These are phyloP conservation scores for Sphaerulina musiva DNA, from an alignment of 2,329 filamentous ascomycete genomes.

Conservation along the genomic window DNA sequence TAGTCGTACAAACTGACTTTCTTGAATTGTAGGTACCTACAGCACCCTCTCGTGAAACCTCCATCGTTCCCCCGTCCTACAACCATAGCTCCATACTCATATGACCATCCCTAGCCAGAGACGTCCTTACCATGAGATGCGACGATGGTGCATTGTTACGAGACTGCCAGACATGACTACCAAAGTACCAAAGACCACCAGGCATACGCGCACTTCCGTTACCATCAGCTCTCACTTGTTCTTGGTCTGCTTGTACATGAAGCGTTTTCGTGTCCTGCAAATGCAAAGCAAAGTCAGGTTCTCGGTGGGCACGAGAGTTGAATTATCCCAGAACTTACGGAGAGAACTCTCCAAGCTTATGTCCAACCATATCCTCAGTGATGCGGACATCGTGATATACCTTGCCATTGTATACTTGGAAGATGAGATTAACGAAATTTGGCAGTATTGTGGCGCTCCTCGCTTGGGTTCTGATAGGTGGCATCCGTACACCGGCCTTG, in stretches of 20 bases:
- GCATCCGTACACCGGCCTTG: conserved; percentile 56
- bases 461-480: conserved; percentile 77
- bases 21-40: neutral
- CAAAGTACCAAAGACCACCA: neutral
- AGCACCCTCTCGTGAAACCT: neutral
- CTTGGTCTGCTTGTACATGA: conserved; percentile 64
- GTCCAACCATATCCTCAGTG: conserved; percentile 93
- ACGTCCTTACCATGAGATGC: neutral
- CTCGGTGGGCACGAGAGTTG: neutral
- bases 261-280: conserved; percentile 58
- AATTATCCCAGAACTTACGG: conserved; percentile 54
- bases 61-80: no score
- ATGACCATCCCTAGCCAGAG: neutral
- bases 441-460: conserved; percentile 84
- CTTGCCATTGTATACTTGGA: conserved; percentile 90
- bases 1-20: neutral
- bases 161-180: neutral
- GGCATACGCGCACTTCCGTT: neutral
- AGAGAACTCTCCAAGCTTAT: conserved; percentile 89
- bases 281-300: neutral
- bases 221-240: conserved; percentile 47
- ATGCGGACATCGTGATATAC: conserved; percentile 74
- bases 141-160: neutral
- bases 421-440: conserved; percentile 83
- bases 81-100: neutral